phyloP scores from a whole-genome alignment of 2,329 filamentous ascomycete species.

The Phaeomoniella chlamydospora region DNA sequence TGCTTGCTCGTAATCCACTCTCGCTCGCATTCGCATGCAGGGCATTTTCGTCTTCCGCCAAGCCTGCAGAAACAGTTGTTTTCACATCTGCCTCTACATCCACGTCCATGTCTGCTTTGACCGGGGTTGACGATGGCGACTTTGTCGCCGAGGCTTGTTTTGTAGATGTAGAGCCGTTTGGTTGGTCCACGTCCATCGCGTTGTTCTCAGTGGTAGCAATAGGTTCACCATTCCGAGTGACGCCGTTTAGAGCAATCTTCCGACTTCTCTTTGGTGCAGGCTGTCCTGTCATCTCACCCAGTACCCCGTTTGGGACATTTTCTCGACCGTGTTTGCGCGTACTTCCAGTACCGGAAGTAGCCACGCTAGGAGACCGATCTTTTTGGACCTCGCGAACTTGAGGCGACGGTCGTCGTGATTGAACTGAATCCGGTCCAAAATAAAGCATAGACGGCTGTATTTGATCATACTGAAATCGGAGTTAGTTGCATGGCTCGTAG shows the following conservation, averaged over 20 bases:
- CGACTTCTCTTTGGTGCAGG: slow-evolving; percentile 17
- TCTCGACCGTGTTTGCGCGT: slow-evolving; percentile 20
- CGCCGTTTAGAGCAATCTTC: slow-evolving; percentile 6
- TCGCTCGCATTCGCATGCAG: slow-evolving; percentile 14
- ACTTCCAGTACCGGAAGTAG: slow-evolving; percentile 13
- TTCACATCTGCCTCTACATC: slow-evolving; percentile 19
- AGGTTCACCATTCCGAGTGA: slow-evolving; percentile 17
- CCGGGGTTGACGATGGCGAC: not conserved
- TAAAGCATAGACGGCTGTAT: slow-evolving; percentile 23
- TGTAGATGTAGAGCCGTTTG: slow-evolving; percentile 9
- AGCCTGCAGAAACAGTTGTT: not conserved
- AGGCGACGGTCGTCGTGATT: slow-evolving; percentile 7
- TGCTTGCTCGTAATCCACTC: not conserved
- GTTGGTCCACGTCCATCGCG: slow-evolving; percentile 8
- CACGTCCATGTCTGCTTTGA: slow-evolving; percentile 19
- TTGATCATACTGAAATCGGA: not conserved
- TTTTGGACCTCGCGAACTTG: slow-evolving; percentile 4
- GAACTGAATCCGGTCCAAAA: slow-evolving; percentile 28
- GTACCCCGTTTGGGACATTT: slow-evolving; percentile 18
- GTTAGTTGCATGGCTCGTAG: too few relatives aligned
- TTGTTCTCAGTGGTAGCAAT: slow-evolving; percentile 7
- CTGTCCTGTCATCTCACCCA: slow-evolving; percentile 15
- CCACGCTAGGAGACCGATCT: slow-evolving; percentile 2
- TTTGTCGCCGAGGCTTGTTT: not conserved
- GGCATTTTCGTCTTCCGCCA: slow-evolving; percentile 28